Conservation (phyloP, 306 rosid genomes). For the Begonia fuchsioides region DNA sequence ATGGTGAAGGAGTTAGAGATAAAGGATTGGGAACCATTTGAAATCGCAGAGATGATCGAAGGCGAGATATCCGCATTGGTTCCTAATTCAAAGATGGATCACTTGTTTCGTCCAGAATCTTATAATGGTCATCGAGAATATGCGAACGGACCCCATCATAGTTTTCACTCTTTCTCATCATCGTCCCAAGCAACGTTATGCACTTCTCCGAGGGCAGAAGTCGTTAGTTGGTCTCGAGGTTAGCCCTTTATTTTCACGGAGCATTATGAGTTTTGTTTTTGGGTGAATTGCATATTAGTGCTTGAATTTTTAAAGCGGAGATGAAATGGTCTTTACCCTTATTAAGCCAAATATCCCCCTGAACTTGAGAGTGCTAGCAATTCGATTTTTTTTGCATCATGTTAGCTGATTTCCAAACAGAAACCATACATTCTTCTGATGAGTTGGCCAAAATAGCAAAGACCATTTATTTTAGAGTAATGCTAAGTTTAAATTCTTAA, state of each 20-base stretch:
- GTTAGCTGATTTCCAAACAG: no score
- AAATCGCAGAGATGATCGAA: constrained; percentile 75
- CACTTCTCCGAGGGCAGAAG: constrained; percentile 27
- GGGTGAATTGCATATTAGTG: no score
- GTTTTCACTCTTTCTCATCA: constrained; percentile 33
- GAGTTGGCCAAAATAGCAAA: no score
- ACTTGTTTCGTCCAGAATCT: constrained; percentile 12
- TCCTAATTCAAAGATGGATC: constrained; percentile 38
- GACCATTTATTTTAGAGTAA: no score
- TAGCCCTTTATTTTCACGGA: constrained; percentile 9
- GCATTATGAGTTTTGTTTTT: no score
- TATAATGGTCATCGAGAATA: constrained; percentile 27
- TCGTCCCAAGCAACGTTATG: constrained; percentile 39
- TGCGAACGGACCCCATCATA: constrained; percentile 25
- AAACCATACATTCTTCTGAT: no score
- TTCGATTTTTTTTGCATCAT: no score
- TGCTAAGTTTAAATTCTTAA: no score
- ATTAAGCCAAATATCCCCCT: no score
- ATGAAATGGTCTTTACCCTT: no score
- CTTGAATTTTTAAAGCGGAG: no score
- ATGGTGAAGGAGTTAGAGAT: constrained; percentile 92
- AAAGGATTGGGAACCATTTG: constrained; percentile 63
- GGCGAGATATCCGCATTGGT: constrained; percentile 49
- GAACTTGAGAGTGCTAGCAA: no score
- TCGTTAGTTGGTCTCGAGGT: constrained; percentile 46